Evolutionary conservation across 163 green algal genomes (phyloP).

Genomic region (Prototheca wickerhamii): DNA sequence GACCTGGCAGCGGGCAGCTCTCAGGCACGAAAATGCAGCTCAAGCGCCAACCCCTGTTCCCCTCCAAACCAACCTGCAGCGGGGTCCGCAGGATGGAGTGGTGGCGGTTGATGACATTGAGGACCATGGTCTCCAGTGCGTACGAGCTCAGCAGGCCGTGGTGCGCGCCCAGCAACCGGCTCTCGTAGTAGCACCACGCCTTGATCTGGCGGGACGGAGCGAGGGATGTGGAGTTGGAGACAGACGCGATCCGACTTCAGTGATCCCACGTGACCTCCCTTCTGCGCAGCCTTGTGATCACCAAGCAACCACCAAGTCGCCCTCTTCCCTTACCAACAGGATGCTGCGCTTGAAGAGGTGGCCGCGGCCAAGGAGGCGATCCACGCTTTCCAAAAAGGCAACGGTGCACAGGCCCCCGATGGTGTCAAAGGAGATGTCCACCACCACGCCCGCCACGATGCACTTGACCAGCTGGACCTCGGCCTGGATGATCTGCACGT

Average conservation of each 20-base stretch:
- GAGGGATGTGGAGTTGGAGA: background rate
- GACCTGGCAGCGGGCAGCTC: background rate
- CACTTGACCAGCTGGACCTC: constrained; percentile 96
- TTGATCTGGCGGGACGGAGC: constrained; percentile 81
- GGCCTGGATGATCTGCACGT: constrained; percentile 86
- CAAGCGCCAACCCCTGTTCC: background rate
- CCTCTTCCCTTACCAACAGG: constrained; percentile 69
- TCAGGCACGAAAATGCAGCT: background rate
- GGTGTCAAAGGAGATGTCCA: constrained; percentile 94
- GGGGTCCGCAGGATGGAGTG: constrained; percentile 56
- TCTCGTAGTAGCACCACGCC: constrained; percentile 98
- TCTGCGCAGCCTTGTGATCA: too few relatives aligned
- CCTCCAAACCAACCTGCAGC: constrained; percentile 48
- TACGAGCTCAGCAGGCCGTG: constrained; percentile 94
- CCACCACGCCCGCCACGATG: constrained; percentile 87
- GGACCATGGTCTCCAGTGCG: constrained; percentile 91
- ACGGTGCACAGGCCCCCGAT: constrained; percentile 86
- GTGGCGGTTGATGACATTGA: constrained; percentile 84
- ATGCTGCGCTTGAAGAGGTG: constrained; percentile 94
- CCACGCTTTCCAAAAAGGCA: constrained; percentile 82
- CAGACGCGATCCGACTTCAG: too few relatives aligned
- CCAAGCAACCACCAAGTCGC: background rate
- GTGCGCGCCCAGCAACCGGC: constrained; percentile 83
- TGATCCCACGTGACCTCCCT: too few relatives aligned
- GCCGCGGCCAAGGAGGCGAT: constrained; percentile 52